Percentiles rank a stretch among this genome's conserved stretches.
Evolutionary conservation across 176 grass and related monocot species (phyloP).

Genomic region (Olyra latifolia): DNA sequence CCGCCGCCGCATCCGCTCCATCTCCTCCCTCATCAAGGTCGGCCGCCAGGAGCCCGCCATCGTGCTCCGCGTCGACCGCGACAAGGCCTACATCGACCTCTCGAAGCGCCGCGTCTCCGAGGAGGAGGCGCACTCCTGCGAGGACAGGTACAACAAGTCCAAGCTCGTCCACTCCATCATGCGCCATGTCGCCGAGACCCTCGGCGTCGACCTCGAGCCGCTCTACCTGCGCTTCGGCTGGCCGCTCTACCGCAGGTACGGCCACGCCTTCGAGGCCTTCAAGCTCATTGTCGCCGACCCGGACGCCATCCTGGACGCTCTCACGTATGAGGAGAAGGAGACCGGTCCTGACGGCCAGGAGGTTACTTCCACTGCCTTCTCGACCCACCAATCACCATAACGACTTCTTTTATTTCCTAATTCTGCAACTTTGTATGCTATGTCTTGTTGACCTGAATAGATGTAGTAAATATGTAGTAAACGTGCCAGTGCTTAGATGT

Average conservation of each 20-base stretch:
- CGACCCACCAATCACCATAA: not conserved
- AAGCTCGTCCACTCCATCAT: constrained; percentile 97
- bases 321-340: constrained; percentile 61
- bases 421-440: not conserved
- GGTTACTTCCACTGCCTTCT: too few relatives aligned
- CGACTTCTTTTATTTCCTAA: not conserved
- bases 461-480: not conserved
- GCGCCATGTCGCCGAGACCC: constrained; percentile 88
- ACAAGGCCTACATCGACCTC: constrained; percentile 87
- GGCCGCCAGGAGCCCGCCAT: constrained; percentile 94
- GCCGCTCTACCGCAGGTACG: constrained; percentile 90
- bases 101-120: constrained; percentile 84
- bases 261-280: constrained; percentile 89
- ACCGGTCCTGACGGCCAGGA: constrained; percentile 53
- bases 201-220: constrained; percentile 77
- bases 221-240: constrained; percentile 75
- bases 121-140: constrained; percentile 77
- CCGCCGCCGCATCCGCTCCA: constrained; percentile 78
- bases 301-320: constrained; percentile 47
- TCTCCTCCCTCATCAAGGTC: constrained; percentile 90
- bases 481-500: not conserved
- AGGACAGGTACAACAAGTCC: constrained; percentile 87
- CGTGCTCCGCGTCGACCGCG: constrained; percentile 87
- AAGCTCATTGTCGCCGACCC: constrained; percentile 73
- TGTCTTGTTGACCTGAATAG: not conserved